Conservation (phyloP, 2,329 filamentous ascomycete species). For the Raffaelea albimanens region DNA sequence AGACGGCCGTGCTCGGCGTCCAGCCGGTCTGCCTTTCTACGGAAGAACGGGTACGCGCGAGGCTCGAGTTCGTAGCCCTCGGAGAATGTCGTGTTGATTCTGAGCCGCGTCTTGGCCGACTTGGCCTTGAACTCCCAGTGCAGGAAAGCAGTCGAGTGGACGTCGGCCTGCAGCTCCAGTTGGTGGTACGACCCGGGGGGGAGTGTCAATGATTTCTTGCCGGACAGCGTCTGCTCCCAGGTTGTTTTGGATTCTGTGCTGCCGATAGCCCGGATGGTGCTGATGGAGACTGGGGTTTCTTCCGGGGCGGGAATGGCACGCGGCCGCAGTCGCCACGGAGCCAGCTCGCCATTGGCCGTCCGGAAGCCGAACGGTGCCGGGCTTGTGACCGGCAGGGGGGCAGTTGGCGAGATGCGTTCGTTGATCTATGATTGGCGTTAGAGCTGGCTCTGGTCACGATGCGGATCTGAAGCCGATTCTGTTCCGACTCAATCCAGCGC, state of each 20-base stretch:
- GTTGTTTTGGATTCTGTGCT: conserved; percentile 2
- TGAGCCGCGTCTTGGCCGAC: conserved; percentile 10
- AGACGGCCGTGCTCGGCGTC: conserved; percentile 16
- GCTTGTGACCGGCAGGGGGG: neutral
- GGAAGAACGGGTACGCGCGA: conserved; percentile 27
- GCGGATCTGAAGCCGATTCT: too few species aligned
- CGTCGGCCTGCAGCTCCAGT: conserved; percentile 17
- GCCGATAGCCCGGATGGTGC: conserved; percentile 16
- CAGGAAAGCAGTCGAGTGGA: conserved; percentile 19
- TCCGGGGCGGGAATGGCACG: conserved; percentile 26
- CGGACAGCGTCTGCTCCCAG: conserved; percentile 12
- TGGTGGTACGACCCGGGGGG: conserved; percentile 11
- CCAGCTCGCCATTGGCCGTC: conserved; percentile 27
- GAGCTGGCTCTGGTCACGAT: too few species aligned
- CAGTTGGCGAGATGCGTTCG: conserved; percentile 11
- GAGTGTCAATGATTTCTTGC: conserved; percentile 7
- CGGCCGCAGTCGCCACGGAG: conserved; percentile 28
- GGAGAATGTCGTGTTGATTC: conserved; percentile 18
- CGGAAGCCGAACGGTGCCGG: conserved; percentile 20
- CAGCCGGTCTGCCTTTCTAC: conserved; percentile 25
- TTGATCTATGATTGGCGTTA: conserved; percentile 12
- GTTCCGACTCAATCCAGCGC: too few species aligned
- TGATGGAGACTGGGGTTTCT: conserved; percentile 14
- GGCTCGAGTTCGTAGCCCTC: conserved; percentile 25
- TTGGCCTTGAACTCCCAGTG: conserved; percentile 11